Percentiles rank a stretch among this genome's conserved stretches.
These are phyloP conservation scores for Leccinum sublutescens DNA, from an alignment of 768 basidiomycete genomes.

Conservation along the genomic window DNA sequence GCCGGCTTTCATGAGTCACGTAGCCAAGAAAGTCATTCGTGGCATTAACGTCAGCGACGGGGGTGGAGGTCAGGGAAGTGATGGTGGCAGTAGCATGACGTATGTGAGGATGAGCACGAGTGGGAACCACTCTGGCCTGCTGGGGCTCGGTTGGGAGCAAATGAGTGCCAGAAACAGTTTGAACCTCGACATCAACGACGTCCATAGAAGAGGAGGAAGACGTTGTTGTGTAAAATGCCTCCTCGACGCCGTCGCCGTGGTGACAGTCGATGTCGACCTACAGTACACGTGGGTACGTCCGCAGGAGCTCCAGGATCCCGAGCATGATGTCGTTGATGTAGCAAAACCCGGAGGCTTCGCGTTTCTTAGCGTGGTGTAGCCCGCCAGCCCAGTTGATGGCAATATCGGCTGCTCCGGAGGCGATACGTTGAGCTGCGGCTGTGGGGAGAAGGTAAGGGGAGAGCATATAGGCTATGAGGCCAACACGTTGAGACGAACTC, in stretches of 20 bases:
- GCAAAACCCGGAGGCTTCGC: constrained; percentile 97
- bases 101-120: constrained; percentile 7
- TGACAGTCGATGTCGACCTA: constrained; percentile 99
- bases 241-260: constrained; percentile 98
- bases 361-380: constrained; percentile 98
- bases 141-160: constrained; percentile 7
- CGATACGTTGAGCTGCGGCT: constrained; percentile 82
- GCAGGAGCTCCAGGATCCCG: constrained; percentile 86
- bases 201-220: constrained; percentile 3
- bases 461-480: neutral
- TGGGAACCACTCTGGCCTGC: constrained; percentile 2
- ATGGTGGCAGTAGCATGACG: neutral
- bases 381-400: constrained; percentile 98
- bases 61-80: neutral
- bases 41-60: constrained; percentile 1
- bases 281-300: constrained; percentile 80
- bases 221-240: constrained; percentile 97
- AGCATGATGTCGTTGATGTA: constrained; percentile 99
- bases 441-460: neutral
- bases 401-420: constrained; percentile 57
- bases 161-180: constrained; percentile 4
- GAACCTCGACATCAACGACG: constrained; percentile 16
- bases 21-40: constrained; percentile 32
- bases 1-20: constrained; percentile 29
- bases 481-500: no score